These are phyloP conservation scores for Neofusicoccum laricinum DNA, from an alignment of 2,329 filamentous ascomycete genomes.

Conservation along the genomic window DNA sequence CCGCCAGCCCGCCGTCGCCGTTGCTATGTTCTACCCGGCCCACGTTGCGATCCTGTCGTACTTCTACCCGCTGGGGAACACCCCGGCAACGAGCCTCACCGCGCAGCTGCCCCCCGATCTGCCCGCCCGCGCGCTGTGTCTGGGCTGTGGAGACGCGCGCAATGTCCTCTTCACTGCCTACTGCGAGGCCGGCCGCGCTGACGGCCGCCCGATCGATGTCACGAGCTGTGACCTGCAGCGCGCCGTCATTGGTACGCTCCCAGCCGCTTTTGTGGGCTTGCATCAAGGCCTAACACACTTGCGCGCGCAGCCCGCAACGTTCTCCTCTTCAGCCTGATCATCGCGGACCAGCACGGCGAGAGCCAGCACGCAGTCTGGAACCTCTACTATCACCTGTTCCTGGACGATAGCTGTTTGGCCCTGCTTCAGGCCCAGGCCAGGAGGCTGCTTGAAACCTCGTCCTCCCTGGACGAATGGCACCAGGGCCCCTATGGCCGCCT, in stretches of 20 bases:
- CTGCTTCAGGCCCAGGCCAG: conserved; percentile 43
- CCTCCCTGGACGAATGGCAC: conserved; percentile 46
- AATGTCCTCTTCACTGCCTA: conserved; percentile 53
- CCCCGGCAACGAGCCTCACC: conserved; percentile 50
- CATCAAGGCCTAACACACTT: not conserved
- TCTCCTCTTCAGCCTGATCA: conserved; percentile 51
- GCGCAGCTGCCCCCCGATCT: conserved; percentile 48
- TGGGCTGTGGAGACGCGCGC: conserved; percentile 57
- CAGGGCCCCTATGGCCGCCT: conserved; percentile 42
- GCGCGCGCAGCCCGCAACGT: conserved; percentile 52
- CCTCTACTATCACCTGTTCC: conserved; percentile 54
- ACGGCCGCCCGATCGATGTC: conserved; percentile 43
- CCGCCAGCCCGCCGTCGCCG: not conserved
- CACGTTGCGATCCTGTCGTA: conserved; percentile 18
- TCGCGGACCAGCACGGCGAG: conserved; percentile 35
- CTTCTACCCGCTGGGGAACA: conserved; percentile 46
- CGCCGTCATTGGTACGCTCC: conserved; percentile 47
- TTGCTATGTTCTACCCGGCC: not conserved
- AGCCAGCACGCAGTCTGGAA: conserved; percentile 45
- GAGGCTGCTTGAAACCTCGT: conserved; percentile 42
- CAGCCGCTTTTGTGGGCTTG: conserved; percentile 16
- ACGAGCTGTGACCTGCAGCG: conserved; percentile 57
- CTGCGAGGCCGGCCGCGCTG: not conserved
- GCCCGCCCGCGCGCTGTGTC: conserved; percentile 50
- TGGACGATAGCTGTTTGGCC: conserved; percentile 39